These are phyloP conservation scores for Torulaspora delbrueckii DNA, from an alignment of 805 yeast species.

Conservation along the genomic window DNA sequence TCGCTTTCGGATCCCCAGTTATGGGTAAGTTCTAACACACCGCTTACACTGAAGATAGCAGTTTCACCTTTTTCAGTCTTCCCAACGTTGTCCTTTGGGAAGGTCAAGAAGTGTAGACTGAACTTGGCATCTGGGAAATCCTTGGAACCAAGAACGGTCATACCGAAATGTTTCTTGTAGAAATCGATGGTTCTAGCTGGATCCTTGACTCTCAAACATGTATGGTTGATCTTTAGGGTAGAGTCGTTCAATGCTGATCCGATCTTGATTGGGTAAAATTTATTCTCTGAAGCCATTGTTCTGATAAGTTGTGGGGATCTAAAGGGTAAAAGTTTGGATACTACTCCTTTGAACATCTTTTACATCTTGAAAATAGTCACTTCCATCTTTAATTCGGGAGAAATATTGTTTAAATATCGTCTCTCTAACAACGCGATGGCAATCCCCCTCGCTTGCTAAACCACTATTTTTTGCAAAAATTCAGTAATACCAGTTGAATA, in stretches of 20 bases:
- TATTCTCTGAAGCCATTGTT: constrained; percentile 17
- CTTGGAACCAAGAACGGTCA: constrained; percentile 52
- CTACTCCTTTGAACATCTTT: constrained; percentile 2
- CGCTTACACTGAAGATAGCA: constrained; percentile 37
- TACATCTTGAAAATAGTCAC: not conserved
- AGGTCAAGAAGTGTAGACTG: constrained; percentile 65
- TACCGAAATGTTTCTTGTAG: constrained; percentile 70
- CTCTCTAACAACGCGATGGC: constrained; percentile 4
- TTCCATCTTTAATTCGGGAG: not conserved
- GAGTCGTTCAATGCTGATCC: constrained; percentile 23
- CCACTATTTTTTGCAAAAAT: no score
- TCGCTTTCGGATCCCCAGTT: constrained; percentile 67
- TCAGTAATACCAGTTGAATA: not conserved
- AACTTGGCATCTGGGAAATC: constrained; percentile 53
- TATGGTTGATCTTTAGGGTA: constrained; percentile 50
- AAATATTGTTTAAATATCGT: not conserved
- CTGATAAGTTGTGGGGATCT: constrained; percentile 4
- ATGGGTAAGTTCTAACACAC: constrained; percentile 81
- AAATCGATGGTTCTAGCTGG: constrained; percentile 68
- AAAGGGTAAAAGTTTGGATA: constrained; percentile 1
- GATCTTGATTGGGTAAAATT: constrained; percentile 16
- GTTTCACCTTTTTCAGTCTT: constrained; percentile 41
- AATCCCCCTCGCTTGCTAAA: not conserved
- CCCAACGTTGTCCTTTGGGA: constrained; percentile 24
- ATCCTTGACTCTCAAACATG: constrained; percentile 77